These are phyloP conservation scores for Microcyclospora tardicrescens DNA, from an alignment of 2,329 filamentous ascomycete genomes.

Conservation along the genomic window DNA sequence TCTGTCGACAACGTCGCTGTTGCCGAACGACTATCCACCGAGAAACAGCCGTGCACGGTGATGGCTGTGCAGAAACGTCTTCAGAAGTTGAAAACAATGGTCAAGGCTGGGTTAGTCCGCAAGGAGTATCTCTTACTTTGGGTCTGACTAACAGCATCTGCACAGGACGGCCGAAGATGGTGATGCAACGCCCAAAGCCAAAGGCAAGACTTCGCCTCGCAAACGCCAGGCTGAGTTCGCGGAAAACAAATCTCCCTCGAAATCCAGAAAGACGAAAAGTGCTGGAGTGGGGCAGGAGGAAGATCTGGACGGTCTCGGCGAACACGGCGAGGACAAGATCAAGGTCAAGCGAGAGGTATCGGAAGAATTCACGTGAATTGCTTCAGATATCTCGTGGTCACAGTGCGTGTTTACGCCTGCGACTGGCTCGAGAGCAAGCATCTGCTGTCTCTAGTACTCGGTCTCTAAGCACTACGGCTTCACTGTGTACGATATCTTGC, in stretches of 20 bases:
- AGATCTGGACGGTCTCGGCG: too few relatives aligned
- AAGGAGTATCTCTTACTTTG: too few relatives aligned
- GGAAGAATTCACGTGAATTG: too few relatives aligned
- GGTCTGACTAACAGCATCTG: too few relatives aligned
- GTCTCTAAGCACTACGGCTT: too few relatives aligned
- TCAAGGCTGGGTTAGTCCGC: slow-evolving; percentile 3
- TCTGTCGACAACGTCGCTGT: slow-evolving; percentile 3
- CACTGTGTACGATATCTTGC: too few relatives aligned
- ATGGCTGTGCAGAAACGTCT: slow-evolving; percentile 3
- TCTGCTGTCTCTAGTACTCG: too few relatives aligned
- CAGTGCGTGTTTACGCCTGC: too few relatives aligned
- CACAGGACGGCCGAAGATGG: neutral
- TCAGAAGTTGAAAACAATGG: slow-evolving; percentile 3
- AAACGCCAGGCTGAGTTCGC: neutral
- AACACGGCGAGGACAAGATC: too few relatives aligned
- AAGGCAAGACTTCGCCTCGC: neutral
- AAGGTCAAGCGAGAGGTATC: too few relatives aligned
- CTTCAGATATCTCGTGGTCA: too few relatives aligned
- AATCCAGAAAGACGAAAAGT: neutral
- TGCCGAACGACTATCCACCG: slow-evolving; percentile 2
- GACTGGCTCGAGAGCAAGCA: too few relatives aligned
- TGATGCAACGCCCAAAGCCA: neutral
- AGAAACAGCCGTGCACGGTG: slow-evolving; percentile 1
- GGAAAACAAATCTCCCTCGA: neutral
- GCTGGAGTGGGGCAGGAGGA: neutral